A percentile compares a stretch with the other conserved stretches of the same genome.
These are phyloP conservation scores for Fusarium sp. DNA, from an alignment of 2,329 filamentous ascomycete genomes.

Conservation along the genomic window DNA sequence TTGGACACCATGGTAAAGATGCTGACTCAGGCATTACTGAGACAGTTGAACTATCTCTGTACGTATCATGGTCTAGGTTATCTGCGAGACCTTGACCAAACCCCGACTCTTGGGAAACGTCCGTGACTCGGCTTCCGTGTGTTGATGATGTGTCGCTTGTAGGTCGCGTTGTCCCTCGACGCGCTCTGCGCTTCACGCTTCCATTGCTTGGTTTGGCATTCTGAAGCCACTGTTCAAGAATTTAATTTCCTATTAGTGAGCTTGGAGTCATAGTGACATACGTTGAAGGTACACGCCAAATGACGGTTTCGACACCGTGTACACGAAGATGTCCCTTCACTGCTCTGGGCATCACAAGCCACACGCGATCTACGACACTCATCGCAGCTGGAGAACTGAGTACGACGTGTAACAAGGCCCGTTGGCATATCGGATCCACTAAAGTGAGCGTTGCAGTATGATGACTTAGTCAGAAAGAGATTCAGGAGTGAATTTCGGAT, in stretches of 20 bases:
- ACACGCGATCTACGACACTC: slow-evolving; percentile 50
- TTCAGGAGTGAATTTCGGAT: slow-evolving; percentile 21
- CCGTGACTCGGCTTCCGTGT: not conserved
- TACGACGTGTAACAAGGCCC: slow-evolving; percentile 45
- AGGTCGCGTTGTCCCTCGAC: slow-evolving; percentile 20
- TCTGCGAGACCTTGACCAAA: not conserved
- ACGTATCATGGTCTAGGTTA: not conserved
- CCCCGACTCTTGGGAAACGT: not conserved
- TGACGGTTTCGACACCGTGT: slow-evolving; percentile 64
- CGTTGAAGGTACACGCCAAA: slow-evolving; percentile 49
- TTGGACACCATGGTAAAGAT: not conserved
- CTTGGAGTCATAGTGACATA: not conserved
- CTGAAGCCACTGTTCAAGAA: slow-evolving; percentile 44
- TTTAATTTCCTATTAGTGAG: not conserved
- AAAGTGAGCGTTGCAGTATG: not conserved
- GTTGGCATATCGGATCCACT: slow-evolving; percentile 30
- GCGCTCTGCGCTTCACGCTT: slow-evolving; percentile 28
- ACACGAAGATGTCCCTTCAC: slow-evolving; percentile 73
- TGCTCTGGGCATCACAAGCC: slow-evolving; percentile 47
- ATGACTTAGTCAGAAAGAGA: not conserved
- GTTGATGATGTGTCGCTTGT: slow-evolving; percentile 31
- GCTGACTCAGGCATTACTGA: slow-evolving; percentile 4
- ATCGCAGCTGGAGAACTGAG: slow-evolving; percentile 54
- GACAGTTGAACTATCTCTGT: not conserved
- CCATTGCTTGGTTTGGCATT: slow-evolving; percentile 30